Evolutionary conservation across 371 early-diverging fungal species (phyloP), one percentile per base, ranked within the genome.

Genomic region (Fennellomyces sp.): DNA sequence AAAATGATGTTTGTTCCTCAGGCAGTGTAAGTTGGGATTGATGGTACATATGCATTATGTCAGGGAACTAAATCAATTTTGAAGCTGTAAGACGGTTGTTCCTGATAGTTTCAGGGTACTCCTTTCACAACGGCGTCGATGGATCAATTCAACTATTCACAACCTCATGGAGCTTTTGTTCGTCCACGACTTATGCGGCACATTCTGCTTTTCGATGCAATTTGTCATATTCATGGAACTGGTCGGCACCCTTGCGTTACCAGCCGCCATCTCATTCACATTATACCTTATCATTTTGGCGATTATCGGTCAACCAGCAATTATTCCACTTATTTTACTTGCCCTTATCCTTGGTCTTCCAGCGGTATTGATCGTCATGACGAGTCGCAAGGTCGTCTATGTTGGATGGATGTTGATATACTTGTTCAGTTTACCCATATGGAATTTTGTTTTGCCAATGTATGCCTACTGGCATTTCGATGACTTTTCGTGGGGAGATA

Each of bases 391-490:
- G 68, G 52, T 95, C 47, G 86, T 92, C 21, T 98, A 98, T 74
- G 85, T 98, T 13, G 88, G 90, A 25, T 99, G 98, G 98, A 96
- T 99, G 93, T 19, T 97, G 33, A 84, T 81, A 35, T 99, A 99
- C 70, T 80, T 99, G 23, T 30, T 92, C 53, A 91, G 94, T 31
- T 77, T 98, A 47, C 97, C 97, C 5, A 89, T 99, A n/a, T 99
- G 99, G 98, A 97, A 97, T 73, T 93, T 96, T 73, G 89, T 96
- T 10, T 83, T 99, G 13, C 99, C 99, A 1, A 81, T 92, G 0
- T 99, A 99, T 68, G 96, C 99, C 7, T 99, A 90, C 79, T 99
- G 99, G 99, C 97, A 97, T 74, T 98, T 99, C 79, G 99, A 99
- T 73, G 98, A 99, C 68, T 98, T 99, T 66, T 88, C 91, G 3